Percentiles rank a stretch among this genome's conserved stretches.
phyloP scores from a whole-genome alignment of 257 asterid genomes.

The Fraxinus americana region DNA sequence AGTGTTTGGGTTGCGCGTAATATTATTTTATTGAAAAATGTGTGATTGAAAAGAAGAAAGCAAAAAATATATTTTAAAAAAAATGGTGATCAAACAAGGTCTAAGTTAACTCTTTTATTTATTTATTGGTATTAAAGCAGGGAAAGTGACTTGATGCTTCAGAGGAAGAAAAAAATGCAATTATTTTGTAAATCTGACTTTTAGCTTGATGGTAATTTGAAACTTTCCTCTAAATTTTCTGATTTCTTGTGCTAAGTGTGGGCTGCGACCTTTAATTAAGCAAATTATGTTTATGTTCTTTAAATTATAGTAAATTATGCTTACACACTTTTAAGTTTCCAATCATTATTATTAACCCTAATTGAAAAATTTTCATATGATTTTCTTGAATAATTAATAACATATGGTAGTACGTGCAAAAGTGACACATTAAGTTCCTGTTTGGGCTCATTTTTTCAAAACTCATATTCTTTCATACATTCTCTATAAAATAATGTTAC shows the following conservation, averaged over 20 bases:
- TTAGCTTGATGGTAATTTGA: neutral
- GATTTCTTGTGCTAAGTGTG: neutral
- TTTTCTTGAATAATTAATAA: too few relatives aligned
- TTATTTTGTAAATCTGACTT: neutral
- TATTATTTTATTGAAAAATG: too few relatives aligned
- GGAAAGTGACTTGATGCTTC: conserved; percentile 21
- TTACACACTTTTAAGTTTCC: too few relatives aligned
- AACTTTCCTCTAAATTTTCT: neutral
- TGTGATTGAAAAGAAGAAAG: too few relatives aligned
- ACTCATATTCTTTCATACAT: fast-evolving
- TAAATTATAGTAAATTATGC: neutral
- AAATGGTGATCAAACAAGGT: too few relatives aligned
- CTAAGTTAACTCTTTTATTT: too few relatives aligned
- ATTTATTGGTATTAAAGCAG: too few relatives aligned
- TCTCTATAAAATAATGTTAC: too few relatives aligned
- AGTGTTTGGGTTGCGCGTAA: too few relatives aligned
- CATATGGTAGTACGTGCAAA: neutral
- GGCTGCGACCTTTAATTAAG: neutral
- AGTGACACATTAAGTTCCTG: neutral
- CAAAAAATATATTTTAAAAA: too few relatives aligned
- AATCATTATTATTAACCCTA: too few relatives aligned
- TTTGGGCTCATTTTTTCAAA: too few relatives aligned
- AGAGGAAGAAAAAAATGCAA: neutral
- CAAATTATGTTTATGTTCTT: neutral
- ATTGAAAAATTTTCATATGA: neutral